Base-by-base conservation (phyloP, 495 filamentous ascomycete genomes). In the Penicillium pancosmium region DNA sequence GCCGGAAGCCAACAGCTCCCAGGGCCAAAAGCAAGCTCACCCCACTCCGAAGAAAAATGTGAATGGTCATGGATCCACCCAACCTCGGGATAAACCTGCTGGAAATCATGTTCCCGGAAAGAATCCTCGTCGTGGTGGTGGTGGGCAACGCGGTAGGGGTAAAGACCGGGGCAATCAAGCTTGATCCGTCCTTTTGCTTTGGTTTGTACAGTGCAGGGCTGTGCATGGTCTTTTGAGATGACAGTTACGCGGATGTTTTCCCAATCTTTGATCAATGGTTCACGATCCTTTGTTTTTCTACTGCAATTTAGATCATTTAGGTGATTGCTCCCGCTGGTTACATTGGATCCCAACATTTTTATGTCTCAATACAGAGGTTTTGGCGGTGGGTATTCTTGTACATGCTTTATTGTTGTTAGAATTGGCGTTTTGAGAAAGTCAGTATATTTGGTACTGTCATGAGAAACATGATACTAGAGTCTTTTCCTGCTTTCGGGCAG, bases 81-180 rank as follows among this genome's bases (percentile, higher is more conserved):
- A 57, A 38, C 15, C 55, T 13, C 61, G 59, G 36, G 40, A 40
- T 15, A 48, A 15, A 27, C 21, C 27, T 0, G 27, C 27, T 36
- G 60, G 60, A 19, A 60, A 56, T 21, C 52, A 52, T 27, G 35
- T 44, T 35, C 46, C 21, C 31, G 56, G 52, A 5, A 55, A 53
- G n/a, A 64, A 60, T 55, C 2, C 54, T 25, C 61, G 68, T 4
- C 68, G 67, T 43, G 62, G 67, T 18, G 67, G 67, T 43, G 62
- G 67, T 18, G 67, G 68, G 13, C 56, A 56, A 21, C 62, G 68
- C 13, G 55, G 65, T 13, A 61, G 49, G 10, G 65, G 60, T 2
- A 60, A 46, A 38, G 60, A 65, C 5, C 54, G 62, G 31, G 47
- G 51, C 15, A 48, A 41, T 55, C 52, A 40, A 48, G 33, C 10